These are phyloP conservation scores for Neodidymelliopsis sp. DNA, from an alignment of 2,329 filamentous ascomycete genomes.

Conservation along the genomic window DNA sequence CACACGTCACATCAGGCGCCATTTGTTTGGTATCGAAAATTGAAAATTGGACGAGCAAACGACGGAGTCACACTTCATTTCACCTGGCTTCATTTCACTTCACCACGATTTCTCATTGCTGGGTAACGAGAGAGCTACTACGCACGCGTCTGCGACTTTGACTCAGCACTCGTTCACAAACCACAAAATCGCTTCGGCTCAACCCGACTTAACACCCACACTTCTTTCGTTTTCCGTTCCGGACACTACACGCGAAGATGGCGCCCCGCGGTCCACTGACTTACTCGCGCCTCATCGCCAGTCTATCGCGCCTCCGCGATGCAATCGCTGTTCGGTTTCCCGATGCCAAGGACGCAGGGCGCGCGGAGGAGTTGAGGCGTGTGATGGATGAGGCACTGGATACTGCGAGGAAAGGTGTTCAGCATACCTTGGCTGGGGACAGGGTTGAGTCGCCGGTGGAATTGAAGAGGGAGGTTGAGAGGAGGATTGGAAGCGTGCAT, in stretches of 20 bases:
- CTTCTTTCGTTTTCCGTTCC: too few relatives aligned
- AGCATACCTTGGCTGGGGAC: background rate
- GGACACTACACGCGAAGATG: too few relatives aligned
- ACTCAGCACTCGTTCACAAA: background rate
- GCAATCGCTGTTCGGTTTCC: background rate
- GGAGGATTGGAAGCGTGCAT: background rate
- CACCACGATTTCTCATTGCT: background rate
- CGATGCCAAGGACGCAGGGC: background rate
- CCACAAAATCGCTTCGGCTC: background rate
- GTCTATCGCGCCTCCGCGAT: background rate
- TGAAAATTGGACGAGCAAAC: too few relatives aligned
- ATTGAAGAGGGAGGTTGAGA: conserved; percentile 2
- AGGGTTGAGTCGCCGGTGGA: background rate
- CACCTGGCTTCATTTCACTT: conserved; percentile 8
- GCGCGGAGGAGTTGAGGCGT: background rate
- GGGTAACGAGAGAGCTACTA: too few relatives aligned
- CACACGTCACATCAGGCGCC: too few relatives aligned
- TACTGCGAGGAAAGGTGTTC: too few relatives aligned
- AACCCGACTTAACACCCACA: too few relatives aligned
- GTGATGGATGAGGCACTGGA: conserved; percentile 2
- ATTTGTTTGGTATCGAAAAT: too few relatives aligned
- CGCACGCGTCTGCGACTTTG: too few relatives aligned
- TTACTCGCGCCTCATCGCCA: conserved; percentile 1
- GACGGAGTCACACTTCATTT: too few relatives aligned
- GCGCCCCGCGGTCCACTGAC: background rate